Evolutionary conservation across 176 grass and related monocot genomes (phyloP).

Genomic region (Rhipidocladum racemiflorum): DNA sequence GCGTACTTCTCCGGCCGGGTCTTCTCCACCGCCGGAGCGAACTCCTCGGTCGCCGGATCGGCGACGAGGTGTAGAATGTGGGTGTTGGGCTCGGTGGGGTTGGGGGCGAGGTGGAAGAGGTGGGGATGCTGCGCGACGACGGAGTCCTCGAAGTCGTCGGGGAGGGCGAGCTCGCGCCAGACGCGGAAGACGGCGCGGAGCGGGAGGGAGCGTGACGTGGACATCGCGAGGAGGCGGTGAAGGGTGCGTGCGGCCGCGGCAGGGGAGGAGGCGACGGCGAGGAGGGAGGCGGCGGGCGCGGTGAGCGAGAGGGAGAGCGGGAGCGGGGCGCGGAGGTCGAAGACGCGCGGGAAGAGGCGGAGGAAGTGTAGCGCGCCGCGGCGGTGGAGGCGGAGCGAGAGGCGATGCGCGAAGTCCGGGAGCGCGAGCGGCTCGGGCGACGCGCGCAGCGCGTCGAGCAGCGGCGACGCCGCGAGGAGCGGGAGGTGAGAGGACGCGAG

Average conservation of each 20-base stretch:
- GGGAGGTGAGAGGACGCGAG: constrained; percentile 51
- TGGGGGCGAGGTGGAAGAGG: constrained; percentile 49
- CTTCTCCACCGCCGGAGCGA: constrained; percentile 35
- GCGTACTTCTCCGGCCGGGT: constrained; percentile 43
- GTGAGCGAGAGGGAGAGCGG: no score
- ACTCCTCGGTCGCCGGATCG: constrained; percentile 10
- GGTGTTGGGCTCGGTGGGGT: constrained; percentile 51
- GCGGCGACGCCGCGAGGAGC: constrained; percentile 58
- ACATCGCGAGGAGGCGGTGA: constrained; percentile 60
- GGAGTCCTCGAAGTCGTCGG: constrained; percentile 70
- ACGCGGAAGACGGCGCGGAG: constrained; percentile 73
- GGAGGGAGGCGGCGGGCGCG: neutral
- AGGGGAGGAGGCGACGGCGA: constrained; percentile 34
- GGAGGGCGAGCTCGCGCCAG: constrained; percentile 81
- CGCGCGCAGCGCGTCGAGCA: constrained; percentile 64
- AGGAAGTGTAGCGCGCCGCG: constrained; percentile 20
- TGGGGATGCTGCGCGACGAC: constrained; percentile 45
- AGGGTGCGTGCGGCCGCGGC: constrained; percentile 32
- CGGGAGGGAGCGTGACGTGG: constrained; percentile 46
- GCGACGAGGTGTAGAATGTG: constrained; percentile 58
- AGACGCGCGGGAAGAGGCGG: no score
- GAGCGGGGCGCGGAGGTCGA: no score
- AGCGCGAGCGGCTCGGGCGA: constrained; percentile 44
- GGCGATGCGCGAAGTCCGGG: constrained; percentile 43
- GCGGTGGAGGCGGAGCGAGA: constrained; percentile 60